Base-by-base conservation (phyloP, 1,284 basidiomycete species). In the Cutaneotrichosporon mucoides region DNA sequence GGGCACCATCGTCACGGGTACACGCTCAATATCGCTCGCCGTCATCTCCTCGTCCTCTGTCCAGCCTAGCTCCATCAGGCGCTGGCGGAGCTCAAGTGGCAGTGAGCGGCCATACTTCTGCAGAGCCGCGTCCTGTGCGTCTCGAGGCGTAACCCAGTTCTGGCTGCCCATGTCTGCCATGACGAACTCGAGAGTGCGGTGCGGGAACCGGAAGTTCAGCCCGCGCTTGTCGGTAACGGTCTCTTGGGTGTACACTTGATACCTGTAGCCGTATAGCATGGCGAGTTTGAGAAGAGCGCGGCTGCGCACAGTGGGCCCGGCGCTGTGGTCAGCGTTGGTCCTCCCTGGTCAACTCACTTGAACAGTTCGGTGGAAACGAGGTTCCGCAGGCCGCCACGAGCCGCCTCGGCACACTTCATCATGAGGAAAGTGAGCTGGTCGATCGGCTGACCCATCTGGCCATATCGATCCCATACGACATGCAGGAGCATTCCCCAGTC, bases 41-140 rank as follows among this genome's bases (percentile, higher is more conserved):
- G 55, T 43, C 47, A 59, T 55, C n/a, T 62, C 62, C 15, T 63
- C 63, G 38, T 75, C 69, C 47, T 76, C 71, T 41, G 65, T 71
- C 75, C 75, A 76, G 3, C 75, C 73, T 1, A 76, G 65, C 42
- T 73, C 73, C 69, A 73, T 67, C 40, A 76, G 63, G 6, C 72
- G 62, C 55, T 73, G 73, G 11, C 75, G 54, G 1, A 75, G 58
- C 54, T 76, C 75, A 5, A 73, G 59, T 0, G 73, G 73, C 6
- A 76, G 61, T 1, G 65, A 64, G 6, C 56, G 65, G 1, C 75
- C 75, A 43, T 69, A 75, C 48, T 68, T 73, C 37, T 71, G 64
- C 43, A 75, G 50, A 1, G 70, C 69, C 15, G 70, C 70, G 47
- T 74, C 73, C 53, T 73, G 69, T 0, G 69, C 65, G 40, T 74